Percentiles rank a stretch among this genome's conserved stretches.
phyloP scores from a whole-genome alignment of 306 rosid species.

The Acacia acuminata region DNA sequence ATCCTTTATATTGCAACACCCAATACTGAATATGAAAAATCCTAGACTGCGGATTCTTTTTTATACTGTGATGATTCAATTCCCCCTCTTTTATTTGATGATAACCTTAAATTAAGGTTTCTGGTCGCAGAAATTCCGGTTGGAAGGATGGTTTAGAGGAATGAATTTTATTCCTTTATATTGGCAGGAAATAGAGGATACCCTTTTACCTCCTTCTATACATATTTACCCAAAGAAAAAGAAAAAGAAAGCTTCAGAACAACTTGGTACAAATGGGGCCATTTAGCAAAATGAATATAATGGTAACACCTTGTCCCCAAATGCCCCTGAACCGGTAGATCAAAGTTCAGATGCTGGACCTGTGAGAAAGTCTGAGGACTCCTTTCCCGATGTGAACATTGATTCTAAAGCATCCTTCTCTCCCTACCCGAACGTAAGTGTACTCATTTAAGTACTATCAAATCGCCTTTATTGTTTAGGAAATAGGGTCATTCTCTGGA shows the following conservation, averaged over 20 bases:
- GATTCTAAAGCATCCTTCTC: neutral
- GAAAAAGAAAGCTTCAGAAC: too few relatives aligned
- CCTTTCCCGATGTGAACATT: slow-evolving; percentile 41
- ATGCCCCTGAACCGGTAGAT: slow-evolving; percentile 6
- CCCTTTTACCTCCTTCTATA: slow-evolving; percentile 62
- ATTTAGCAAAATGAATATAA: slow-evolving; percentile 40
- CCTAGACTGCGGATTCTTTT: slow-evolving; percentile 4
- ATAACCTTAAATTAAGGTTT: neutral
- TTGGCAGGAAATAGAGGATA: slow-evolving; percentile 79
- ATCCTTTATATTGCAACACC: neutral
- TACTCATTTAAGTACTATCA: too few relatives aligned
- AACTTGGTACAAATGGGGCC: slow-evolving; percentile 49
- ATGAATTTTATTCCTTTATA: neutral
- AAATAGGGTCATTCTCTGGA: too few relatives aligned
- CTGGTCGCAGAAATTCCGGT: slow-evolving; percentile 1
- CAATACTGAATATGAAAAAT: slow-evolving; percentile 13
- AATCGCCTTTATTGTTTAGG: too few relatives aligned
- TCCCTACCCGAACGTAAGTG: too few relatives aligned
- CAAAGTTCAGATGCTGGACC: neutral
- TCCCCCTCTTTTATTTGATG: slow-evolving; percentile 3
- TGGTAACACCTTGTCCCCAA: slow-evolving; percentile 32
- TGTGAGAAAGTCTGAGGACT: slow-evolving; percentile 19
- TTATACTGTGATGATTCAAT: slow-evolving; percentile 15
- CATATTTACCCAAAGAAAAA: too few relatives aligned
- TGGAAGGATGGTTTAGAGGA: neutral